Base-by-base conservation (phyloP, 176 grass and related monocot species). In the Aegilops umbellulata region DNA sequence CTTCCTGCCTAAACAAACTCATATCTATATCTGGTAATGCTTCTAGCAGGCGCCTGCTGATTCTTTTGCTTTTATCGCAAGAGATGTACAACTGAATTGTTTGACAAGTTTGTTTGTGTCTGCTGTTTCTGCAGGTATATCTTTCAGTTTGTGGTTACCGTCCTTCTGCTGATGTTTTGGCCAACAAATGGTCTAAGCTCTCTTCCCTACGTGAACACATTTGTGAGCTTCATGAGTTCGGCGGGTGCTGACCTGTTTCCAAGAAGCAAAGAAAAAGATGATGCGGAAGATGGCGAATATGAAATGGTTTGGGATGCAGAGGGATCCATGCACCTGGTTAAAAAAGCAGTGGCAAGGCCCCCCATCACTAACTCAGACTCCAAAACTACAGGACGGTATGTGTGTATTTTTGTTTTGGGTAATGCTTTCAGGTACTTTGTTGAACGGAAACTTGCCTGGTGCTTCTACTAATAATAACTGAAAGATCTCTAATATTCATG, bases 221-320 rank as follows among this genome's bases (percentile, higher is more conserved):
- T 75, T 38, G 73, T 84, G 71, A 78, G 71, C 38, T 90, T 91
- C 70, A 86, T 94, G 66, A 86, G 81, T 69, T 83, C 76, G 16
- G 90, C 87, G 22, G 89, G 87, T 83, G 81, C 77, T 19, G 93
- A 98, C 78, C 60, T 98, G 62, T 78, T 75, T n/a, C 55, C 90
- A 60, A 94, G 86, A 73, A 83, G 88, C 27, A 98, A 98, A 84
- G 94, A 98, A 81, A 98, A 98, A 84, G 82, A 92, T 92, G 93
- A 95, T 0, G 92, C 94, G 29, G 95, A 95, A 64, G 88, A 96
- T 74, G 90, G 88, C 68, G 97, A 96, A 27, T 98, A 96, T 73
- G 94, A 95, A 86, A 98, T 98, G 97, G 63, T 96, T 44, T 98
- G 89, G 89, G 97, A 98, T 82, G 97, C 94, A 23, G 97, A 96